Conservation (phyloP, 441 rosid genomes). For the Aquilaria agallochum region DNA sequence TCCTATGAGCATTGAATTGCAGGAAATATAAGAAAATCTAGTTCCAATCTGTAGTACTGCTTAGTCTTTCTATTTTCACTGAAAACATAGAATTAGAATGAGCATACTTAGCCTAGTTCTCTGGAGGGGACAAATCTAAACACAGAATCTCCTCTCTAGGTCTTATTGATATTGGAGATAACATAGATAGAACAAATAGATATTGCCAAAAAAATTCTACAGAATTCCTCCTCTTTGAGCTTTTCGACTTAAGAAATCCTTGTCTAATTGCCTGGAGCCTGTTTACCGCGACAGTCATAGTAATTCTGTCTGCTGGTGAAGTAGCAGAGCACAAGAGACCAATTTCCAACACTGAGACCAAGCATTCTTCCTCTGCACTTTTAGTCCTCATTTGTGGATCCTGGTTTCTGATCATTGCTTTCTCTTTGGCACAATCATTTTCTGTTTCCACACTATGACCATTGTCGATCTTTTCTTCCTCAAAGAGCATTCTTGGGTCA, state of each 20-base stretch:
- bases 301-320: slow-evolving; percentile 21
- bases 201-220: too few species aligned
- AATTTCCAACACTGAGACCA: slow-evolving; percentile 23
- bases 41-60: too few species aligned
- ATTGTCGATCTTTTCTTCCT: slow-evolving; percentile 12
- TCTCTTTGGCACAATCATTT: slow-evolving; percentile 7
- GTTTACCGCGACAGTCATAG: slow-evolving; percentile 18
- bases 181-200: too few species aligned
- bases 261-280: slow-evolving; percentile 23
- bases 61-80: too few species aligned
- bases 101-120: too few species aligned
- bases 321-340: slow-evolving; percentile 28
- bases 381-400: not conserved
- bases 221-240: not conserved
- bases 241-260: slow-evolving; percentile 5
- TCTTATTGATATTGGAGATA: too few species aligned
- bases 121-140: too few species aligned
- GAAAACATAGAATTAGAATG: too few species aligned
- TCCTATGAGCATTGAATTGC: too few species aligned
- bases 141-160: too few species aligned
- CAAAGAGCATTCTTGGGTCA: slow-evolving; percentile 22
- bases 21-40: too few species aligned
- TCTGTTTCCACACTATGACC: too few species aligned
- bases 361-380: slow-evolving; percentile 19
- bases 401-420: not conserved